Evolutionary conservation across 2,329 filamentous ascomycete species (phyloP).

Genomic region (Cadophora sp.): DNA sequence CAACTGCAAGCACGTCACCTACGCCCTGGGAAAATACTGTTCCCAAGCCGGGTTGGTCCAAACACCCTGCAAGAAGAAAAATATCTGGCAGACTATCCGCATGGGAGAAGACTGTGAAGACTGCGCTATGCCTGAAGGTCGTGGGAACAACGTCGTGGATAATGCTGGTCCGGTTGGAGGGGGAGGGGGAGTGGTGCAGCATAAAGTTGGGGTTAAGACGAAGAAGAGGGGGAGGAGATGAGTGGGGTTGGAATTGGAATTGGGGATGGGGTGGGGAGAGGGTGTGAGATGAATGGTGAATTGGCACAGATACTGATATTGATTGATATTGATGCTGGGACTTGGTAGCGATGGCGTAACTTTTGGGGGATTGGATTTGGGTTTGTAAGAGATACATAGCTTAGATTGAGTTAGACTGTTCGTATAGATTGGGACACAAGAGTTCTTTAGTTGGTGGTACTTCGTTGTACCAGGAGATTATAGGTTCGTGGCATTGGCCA

Average conservation of each 20-base stretch:
- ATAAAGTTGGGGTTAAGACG: constrained; percentile 24
- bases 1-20: constrained; percentile 40
- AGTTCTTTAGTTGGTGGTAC: too few species aligned
- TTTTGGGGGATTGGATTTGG: too few species aligned
- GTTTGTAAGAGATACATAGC: too few species aligned
- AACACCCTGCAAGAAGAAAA: constrained; percentile 41
- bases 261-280: too few species aligned
- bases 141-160: constrained; percentile 17
- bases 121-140: constrained; percentile 36
- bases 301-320: neutral
- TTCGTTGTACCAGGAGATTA: too few species aligned
- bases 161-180: constrained; percentile 4
- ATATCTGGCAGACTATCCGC: constrained; percentile 43
- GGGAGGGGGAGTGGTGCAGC: constrained; percentile 17
- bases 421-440: too few species aligned
- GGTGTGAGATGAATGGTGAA: neutral
- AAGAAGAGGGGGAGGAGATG: constrained; percentile 27
- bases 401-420: too few species aligned
- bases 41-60: constrained; percentile 38
- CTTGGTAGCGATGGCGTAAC: neutral
- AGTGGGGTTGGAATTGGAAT: neutral
- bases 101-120: constrained; percentile 42
- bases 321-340: neutral
- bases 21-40: constrained; percentile 43
- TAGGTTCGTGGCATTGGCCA: too few species aligned